Conservation (phyloP, 2,329 filamentous ascomycete genomes). For the Thelonectria discophora region DNA sequence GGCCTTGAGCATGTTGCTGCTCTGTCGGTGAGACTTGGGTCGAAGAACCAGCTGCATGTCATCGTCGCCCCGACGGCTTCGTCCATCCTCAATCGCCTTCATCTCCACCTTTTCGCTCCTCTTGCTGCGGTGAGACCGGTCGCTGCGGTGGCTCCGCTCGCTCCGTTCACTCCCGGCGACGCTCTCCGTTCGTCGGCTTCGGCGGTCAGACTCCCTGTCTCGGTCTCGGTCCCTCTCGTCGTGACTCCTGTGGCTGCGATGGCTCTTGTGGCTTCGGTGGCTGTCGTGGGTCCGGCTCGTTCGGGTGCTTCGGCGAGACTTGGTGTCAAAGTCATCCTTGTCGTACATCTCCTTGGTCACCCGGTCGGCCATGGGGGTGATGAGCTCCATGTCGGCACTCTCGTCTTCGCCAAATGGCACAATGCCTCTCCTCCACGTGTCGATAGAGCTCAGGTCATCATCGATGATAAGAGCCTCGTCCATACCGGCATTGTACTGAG, state of each 20-base stretch:
- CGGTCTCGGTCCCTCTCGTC: constrained; percentile 36
- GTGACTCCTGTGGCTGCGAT: constrained; percentile 41
- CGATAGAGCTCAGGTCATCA: constrained; percentile 66
- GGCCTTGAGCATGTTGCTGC: constrained; percentile 64
- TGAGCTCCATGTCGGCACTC: constrained; percentile 63
- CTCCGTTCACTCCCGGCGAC: constrained; percentile 52
- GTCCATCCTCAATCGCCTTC: constrained; percentile 50
- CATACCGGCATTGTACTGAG: constrained; percentile 53
- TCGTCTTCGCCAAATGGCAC: constrained; percentile 56
- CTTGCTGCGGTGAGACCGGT: constrained; percentile 37
- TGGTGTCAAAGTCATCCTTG: constrained; percentile 53
- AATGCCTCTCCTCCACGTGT: constrained; percentile 68
- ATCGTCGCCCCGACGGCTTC: constrained; percentile 47
- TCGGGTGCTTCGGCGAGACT: constrained; percentile 47
- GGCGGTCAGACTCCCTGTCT: constrained; percentile 28
- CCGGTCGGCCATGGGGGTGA: constrained; percentile 63
- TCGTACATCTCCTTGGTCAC: constrained; percentile 50
- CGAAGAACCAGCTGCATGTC: constrained; percentile 54
- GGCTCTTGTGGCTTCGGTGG: constrained; percentile 42
- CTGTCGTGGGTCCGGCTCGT: constrained; percentile 44
- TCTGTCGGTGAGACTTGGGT: constrained; percentile 58
- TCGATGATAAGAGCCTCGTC: constrained; percentile 67
- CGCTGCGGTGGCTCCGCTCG: constrained; percentile 47
- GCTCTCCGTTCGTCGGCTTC: constrained; percentile 45
- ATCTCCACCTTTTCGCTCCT: constrained; percentile 45